Evolutionary conservation across 2,329 filamentous ascomycete genomes (phyloP).

Genomic region (Berkeleyomyces basicola): DNA sequence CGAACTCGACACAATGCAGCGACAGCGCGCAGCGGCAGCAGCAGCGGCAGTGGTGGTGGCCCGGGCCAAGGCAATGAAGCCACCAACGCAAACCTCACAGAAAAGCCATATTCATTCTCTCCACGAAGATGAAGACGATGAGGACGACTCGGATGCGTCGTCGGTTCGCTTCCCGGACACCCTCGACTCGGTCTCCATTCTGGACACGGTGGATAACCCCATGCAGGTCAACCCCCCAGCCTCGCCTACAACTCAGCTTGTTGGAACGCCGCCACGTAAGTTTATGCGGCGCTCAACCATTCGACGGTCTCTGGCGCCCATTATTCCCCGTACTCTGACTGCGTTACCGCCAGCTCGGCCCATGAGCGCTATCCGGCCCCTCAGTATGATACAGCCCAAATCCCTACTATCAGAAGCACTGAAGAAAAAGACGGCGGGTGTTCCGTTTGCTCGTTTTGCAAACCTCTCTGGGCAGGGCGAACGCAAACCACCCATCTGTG

Average conservation of each 20-base stretch:
- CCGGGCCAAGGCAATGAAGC: slow-evolving; percentile 21
- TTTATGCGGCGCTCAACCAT: slow-evolving; percentile 47
- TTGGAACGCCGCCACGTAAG: slow-evolving; percentile 46
- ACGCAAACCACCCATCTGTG: slow-evolving; percentile 50
- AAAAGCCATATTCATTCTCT: slow-evolving; percentile 37
- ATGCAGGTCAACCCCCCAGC: slow-evolving; percentile 28
- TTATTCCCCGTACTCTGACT: slow-evolving; percentile 40
- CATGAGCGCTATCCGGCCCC: slow-evolving; percentile 42
- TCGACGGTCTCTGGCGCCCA: slow-evolving; percentile 40
- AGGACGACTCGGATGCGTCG: slow-evolving; percentile 43
- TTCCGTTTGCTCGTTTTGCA: slow-evolving; percentile 63
- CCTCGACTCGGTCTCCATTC: slow-evolving; percentile 54
- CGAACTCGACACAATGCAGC: slow-evolving; percentile 54
- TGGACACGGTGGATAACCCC: slow-evolving; percentile 46
- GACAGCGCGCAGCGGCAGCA: slow-evolving; percentile 43
- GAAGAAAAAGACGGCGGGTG: slow-evolving; percentile 52
- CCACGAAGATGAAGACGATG: slow-evolving; percentile 39
- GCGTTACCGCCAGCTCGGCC: slow-evolving; percentile 57
- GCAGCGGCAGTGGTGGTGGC: slow-evolving; percentile 31
- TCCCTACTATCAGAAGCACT: slow-evolving; percentile 57
- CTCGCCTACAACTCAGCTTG: slow-evolving; percentile 39
- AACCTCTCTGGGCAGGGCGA: slow-evolving; percentile 64
- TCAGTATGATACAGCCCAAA: slow-evolving; percentile 52
- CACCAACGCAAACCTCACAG: background rate
- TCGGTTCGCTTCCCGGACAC: slow-evolving; percentile 46